Evolutionary conservation across 352 stramenopile genomes (phyloP).

Genomic region (Phytophthora sojae): DNA sequence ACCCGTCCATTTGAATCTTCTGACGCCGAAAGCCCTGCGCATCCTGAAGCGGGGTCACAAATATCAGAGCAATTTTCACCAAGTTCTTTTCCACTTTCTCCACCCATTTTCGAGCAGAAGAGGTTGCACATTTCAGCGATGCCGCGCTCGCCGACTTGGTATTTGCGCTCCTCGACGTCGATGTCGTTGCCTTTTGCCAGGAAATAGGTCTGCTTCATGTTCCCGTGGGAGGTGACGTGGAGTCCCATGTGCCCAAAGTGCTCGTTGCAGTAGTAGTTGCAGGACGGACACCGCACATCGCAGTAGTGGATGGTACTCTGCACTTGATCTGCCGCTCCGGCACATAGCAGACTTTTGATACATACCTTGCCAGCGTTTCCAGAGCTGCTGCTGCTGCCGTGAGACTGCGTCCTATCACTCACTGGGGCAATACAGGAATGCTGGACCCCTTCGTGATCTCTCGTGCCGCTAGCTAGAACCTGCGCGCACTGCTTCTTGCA

Average conservation of each 20-base stretch:
- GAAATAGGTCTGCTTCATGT: slow-evolving; percentile 78
- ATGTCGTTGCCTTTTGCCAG: slow-evolving; percentile 58
- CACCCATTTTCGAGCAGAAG: slow-evolving; percentile 48
- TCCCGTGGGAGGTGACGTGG: slow-evolving; percentile 67
- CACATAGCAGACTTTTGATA: too few relatives aligned
- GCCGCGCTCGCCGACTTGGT: slow-evolving; percentile 40
- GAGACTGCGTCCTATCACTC: slow-evolving; percentile 9
- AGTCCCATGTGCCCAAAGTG: slow-evolving; percentile 51
- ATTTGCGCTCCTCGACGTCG: slow-evolving; percentile 51
- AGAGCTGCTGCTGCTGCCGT: too few relatives aligned
- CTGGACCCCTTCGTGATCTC: not conserved
- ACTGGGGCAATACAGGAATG: not conserved
- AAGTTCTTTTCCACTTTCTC: too few relatives aligned
- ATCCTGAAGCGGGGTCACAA: too few relatives aligned
- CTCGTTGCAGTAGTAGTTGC: slow-evolving; percentile 75
- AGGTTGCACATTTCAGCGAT: slow-evolving; percentile 59
- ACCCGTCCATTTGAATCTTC: too few relatives aligned
- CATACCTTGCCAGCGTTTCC: too few relatives aligned
- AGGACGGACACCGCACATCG: slow-evolving; percentile 57
- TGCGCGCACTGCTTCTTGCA: slow-evolving; percentile 38
- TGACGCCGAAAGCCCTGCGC: too few relatives aligned
- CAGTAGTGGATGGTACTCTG: slow-evolving; percentile 51
- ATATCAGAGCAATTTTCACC: too few relatives aligned
- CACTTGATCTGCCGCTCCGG: too few relatives aligned
- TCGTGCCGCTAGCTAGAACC: slow-evolving; percentile 22